These are phyloP conservation scores for Podila epicladia DNA, from an alignment of 192 early-diverging fungal species.

Conservation along the genomic window DNA sequence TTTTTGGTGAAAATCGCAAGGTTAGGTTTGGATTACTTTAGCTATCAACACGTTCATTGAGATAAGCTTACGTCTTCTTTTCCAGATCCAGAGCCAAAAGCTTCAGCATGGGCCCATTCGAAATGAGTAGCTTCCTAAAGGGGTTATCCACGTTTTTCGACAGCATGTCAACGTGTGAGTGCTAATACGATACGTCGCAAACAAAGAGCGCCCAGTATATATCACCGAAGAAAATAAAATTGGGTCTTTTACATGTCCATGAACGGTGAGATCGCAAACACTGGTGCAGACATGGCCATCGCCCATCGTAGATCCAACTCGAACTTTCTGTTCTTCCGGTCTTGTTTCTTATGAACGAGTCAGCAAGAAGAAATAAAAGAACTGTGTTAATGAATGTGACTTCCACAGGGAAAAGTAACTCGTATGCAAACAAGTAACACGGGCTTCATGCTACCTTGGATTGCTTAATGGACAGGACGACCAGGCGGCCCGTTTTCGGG, in stretches of 20 bases:
- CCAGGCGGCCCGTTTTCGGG: slow-evolving; percentile 29
- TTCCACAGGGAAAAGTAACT: too few relatives aligned
- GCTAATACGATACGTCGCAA: not conserved
- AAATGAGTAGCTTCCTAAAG: slow-evolving; percentile 25
- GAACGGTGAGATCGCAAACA: slow-evolving; percentile 38
- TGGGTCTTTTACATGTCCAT: slow-evolving; percentile 16
- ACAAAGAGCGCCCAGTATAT: not conserved
- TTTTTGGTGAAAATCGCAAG: not conserved
- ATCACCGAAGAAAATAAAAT: not conserved
- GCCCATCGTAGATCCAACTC: slow-evolving; percentile 36
- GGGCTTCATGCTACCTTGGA: slow-evolving; percentile 14
- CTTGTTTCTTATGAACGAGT: slow-evolving; percentile 10
- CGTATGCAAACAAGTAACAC: too few relatives aligned
- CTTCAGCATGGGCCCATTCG: slow-evolving; percentile 34
- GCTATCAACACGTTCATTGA: too few relatives aligned
- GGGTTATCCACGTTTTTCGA: not conserved
- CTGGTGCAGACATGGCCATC: slow-evolving; percentile 35
- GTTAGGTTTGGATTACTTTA: too few relatives aligned
- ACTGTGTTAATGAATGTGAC: not conserved
- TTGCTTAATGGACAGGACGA: slow-evolving; percentile 37
- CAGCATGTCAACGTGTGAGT: not conserved
- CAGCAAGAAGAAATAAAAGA: not conserved
- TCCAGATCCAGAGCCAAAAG: slow-evolving; percentile 31
- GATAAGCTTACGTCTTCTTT: slow-evolving; percentile 29
- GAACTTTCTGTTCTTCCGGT: slow-evolving; percentile 18